Evolutionary conservation across 352 stramenopile species (phyloP).

Genomic region (Hyphochytrium catenoides): DNA sequence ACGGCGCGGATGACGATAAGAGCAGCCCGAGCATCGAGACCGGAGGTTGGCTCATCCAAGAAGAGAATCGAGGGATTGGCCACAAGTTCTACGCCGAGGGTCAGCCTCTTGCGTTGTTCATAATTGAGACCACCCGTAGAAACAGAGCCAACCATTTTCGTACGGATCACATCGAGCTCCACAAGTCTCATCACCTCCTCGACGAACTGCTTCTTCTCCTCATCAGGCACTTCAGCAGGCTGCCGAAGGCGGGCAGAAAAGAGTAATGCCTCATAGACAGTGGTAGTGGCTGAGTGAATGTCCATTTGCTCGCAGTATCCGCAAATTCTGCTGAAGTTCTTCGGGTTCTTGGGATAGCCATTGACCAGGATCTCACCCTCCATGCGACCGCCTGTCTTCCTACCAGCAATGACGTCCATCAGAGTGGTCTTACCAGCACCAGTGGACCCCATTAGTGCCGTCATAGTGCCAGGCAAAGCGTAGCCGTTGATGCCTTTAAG

Average conservation of each 20-base stretch:
- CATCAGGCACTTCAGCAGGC: conserved; percentile 15
- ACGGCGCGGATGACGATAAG: conserved; percentile 63
- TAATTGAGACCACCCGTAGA: conserved; percentile 9
- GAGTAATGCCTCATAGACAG: conserved; percentile 60
- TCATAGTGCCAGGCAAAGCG: conserved; percentile 29
- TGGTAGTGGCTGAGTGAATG: conserved; percentile 46
- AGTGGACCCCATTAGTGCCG: conserved; percentile 39
- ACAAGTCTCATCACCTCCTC: conserved; percentile 25
- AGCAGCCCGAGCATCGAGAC: conserved; percentile 54
- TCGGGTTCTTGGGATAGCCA: conserved; percentile 41
- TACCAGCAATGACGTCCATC: conserved; percentile 39
- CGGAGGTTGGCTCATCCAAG: conserved; percentile 69
- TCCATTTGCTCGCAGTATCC: conserved; percentile 80
- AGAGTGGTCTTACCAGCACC: conserved; percentile 31
- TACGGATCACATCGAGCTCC: conserved; percentile 17
- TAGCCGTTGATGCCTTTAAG: conserved; percentile 18
- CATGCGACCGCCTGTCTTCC: conserved; percentile 37
- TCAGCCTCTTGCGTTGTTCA: conserved; percentile 74
- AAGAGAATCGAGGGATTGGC: conserved; percentile 79
- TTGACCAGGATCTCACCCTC: conserved; percentile 63
- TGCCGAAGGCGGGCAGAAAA: conserved; percentile 71
- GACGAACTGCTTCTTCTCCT: conserved; percentile 23
- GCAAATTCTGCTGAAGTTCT: conserved; percentile 53
- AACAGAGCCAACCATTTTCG: conserved; percentile 19
- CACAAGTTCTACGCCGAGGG: conserved; percentile 71